Evolutionary conservation across 306 rosid species (phyloP), one percentile per base, ranked within the genome.

Genomic region (Lotus japonicus): DNA sequence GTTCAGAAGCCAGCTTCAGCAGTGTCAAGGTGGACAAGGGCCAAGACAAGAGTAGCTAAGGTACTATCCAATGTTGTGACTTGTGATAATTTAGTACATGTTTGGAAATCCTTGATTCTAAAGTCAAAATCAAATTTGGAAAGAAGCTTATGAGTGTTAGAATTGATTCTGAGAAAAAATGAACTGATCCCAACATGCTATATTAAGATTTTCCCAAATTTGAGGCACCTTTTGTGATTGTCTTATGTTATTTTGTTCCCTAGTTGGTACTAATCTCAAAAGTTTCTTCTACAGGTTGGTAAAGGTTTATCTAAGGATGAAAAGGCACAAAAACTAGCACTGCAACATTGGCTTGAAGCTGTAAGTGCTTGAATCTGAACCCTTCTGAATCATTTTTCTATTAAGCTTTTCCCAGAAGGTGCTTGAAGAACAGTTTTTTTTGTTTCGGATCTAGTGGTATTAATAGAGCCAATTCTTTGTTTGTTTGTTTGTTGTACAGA

Each of bases 271-370:
- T 68, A 54, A 68, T 45, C 35, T 33, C 66, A 12, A 61, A 11
- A 12, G 9, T 57, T 58, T 26, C 39, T 23, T 6, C 35, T 57
- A 5, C 75, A 90, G 97, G 92, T 92, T 14, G 99, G 99, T 36
- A 94, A 94, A 78, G 99, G 99, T 77, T 82, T 94, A 81, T 90
- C 95, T n/a, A 94, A 94, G 76, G 88, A 94, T 72, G 99, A 88
- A 19, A 94, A 94, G 73, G 99, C 99, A n/a, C 96, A 90, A 74
- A 94, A 90, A 61, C 66, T 94, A 17, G 96, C 99, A 58, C 88
- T 90, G 4, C 96, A 86, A 66, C 99, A 94, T 73, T 94, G 99
- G 99, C 97, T 94, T 58, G 99, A 94, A 80, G 91, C 94, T 68
- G 94, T 89, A 77, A 81, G 94, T 64, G 33, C 31, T 35, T 64